Base-by-base conservation (phyloP, 2,329 filamentous ascomycete species). In the Stemphylium beticola region DNA sequence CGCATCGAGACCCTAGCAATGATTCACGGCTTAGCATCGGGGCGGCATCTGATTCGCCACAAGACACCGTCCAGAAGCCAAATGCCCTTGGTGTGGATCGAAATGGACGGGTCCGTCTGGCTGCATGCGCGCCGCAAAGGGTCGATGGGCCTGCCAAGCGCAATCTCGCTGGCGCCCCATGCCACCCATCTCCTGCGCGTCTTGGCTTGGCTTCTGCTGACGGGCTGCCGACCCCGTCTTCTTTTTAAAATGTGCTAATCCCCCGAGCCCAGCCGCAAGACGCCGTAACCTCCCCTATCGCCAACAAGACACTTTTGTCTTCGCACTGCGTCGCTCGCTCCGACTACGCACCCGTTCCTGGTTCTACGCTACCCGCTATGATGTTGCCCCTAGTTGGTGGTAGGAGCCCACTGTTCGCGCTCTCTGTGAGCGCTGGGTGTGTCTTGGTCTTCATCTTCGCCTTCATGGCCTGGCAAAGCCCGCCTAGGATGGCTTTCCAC, bases 381-480 rank as follows among this genome's bases (percentile, higher is more conserved):
- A 72, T 74, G 70, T 55, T 73, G 55, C 62, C 70, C 20, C 59
- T 67, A 45, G 55, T 63, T 39, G 69, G 69, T 54, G 63, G 68
- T 45, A 69, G 71, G 39, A 71, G 64, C 54, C 70, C 71, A 47
- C 59, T 74, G 45, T 66, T 72, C 37, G 58, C 58, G 43, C 65
- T 74, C 29, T 68, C 70, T 22, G 62, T 66, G 48, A 66, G 65
- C 53, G 69, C 70, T n/a, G 68, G 65, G 22, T 62, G 60, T 24
- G 61, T 73, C 15, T 55, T 75, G 18, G 51, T 74, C 41, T 71
- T 74, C 54, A 61, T 72, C 49, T 69, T 75, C 26, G 72, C 68
- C 24, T 66, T 75, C 34, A 62, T 74, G 57, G 68, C 71, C 22
- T 75, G 69, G 70, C 69, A 70, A 47, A 64, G 62, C 22, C 71